Evolutionary conservation across 2,329 filamentous ascomycete genomes (phyloP), one percentile per base, ranked within the genome.

Genomic region (Nigrospora sphaerica): DNA sequence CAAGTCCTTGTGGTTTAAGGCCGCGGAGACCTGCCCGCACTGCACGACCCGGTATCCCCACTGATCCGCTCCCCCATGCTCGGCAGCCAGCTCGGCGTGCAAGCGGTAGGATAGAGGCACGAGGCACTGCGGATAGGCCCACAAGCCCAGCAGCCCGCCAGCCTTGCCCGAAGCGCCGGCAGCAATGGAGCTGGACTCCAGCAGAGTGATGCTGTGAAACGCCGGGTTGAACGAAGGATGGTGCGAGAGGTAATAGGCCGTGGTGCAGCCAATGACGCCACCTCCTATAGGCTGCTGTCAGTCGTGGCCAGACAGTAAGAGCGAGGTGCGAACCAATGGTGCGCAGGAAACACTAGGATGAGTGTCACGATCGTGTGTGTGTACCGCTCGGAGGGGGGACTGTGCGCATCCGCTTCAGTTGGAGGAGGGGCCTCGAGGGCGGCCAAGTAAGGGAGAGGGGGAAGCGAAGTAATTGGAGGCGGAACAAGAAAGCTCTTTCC

Each of bases 151-250:
- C 5, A 98, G 74, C 1, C 93, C 93, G 14, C 93, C 93, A 0
- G 93, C 92, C 69, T 96, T 97, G 36, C 93, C 93, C 10, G 90
- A 95, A 34, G 93, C 92, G 19, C 88, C 92, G n/a, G 88, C 81
- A 7, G 93, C 93, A 53, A 97, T 84, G 39, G 83, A 76, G 3
- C 82, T 83, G 1, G 93, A 90, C 72, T 98, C 93, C 46, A 97
- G 75, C 31, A 98, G 74, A 1, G 87, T 95, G 57, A 97, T 85
- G 45, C 75, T 83, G 63, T 95, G 88, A 45, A 80, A 78, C 18
- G 77, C 67, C 37, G 83, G 81, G 62, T 93, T 77, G 70, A 87
- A 97, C 31, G 78, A 82, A 28, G 88, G 83, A 63, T 97, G 91
- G 52, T 88, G 83, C 2, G 90, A 93, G 38, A 97, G 74, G 61